These are phyloP conservation scores for Trichoderma semiorbis DNA, from an alignment of 2,329 filamentous ascomycete species.

Conservation along the genomic window DNA sequence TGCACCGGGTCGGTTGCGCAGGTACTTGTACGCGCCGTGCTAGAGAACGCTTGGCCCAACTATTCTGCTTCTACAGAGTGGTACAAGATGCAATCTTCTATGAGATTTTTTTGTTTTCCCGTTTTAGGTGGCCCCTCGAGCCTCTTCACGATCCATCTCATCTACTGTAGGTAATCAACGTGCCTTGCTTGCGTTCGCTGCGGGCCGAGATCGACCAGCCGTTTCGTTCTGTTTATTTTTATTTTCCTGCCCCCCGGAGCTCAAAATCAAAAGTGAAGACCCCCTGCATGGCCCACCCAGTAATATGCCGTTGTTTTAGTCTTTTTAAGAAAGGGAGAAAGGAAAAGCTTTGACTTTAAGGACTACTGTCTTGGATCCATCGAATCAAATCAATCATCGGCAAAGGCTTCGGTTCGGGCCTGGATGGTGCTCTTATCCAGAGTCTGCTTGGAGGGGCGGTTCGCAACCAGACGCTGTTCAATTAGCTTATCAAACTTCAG, in stretches of 20 bases:
- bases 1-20: not conserved
- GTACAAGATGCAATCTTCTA: constrained; percentile 1
- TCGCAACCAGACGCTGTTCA: constrained; percentile 49
- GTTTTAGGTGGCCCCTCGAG: not conserved
- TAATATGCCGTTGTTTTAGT: not conserved
- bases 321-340: not conserved
- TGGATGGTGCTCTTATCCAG: constrained; percentile 34
- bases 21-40: not conserved
- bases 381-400: constrained; percentile 28
- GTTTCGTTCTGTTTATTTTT: not conserved
- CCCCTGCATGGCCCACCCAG: not conserved
- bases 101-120: not conserved
- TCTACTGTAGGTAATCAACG: not conserved
- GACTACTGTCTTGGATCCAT: not conserved
- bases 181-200: not conserved
- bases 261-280: not conserved
- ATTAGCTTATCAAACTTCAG: constrained; percentile 24
- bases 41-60: not conserved
- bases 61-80: constrained; percentile 3
- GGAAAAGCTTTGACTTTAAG: not conserved
- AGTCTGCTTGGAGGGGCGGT: constrained; percentile 41
- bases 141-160: not conserved
- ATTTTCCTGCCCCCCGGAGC: not conserved
- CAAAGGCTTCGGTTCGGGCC: constrained; percentile 42
- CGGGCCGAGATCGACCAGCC: not conserved